Conservation (phyloP, 2,329 filamentous ascomycete species). For the Rhynchosporium agropyri region DNA sequence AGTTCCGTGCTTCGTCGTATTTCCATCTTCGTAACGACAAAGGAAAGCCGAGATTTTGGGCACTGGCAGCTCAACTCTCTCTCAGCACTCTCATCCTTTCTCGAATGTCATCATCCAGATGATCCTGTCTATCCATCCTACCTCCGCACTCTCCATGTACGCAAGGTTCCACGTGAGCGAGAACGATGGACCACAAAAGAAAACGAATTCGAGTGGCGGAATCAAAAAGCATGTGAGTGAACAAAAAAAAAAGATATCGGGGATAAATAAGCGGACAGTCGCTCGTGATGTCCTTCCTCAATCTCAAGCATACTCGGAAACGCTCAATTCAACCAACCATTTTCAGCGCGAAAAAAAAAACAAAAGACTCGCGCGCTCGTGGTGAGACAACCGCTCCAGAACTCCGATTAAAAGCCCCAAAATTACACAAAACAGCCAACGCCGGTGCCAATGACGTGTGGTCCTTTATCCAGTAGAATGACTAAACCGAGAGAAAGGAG, state of each 20-base stretch:
- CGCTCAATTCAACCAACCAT: neutral
- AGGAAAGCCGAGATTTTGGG: neutral
- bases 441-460: constrained; percentile 35
- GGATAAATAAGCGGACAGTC: no score
- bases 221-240: no score
- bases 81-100: neutral
- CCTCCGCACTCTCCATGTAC: no score
- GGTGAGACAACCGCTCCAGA: constrained; percentile 37
- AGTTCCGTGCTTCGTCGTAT: neutral
- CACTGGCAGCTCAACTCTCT: neutral
- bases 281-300: no score
- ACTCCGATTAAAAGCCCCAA: constrained; percentile 29
- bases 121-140: no score
- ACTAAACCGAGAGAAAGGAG: constrained; percentile 15
- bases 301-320: no score
- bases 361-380: constrained; percentile 20
- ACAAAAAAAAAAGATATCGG: no score
- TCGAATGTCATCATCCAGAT: no score
- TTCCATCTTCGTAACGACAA: neutral
- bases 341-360: neutral
- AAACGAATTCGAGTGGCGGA: no score
- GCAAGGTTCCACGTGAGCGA: no score
- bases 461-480: constrained; percentile 27
- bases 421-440: constrained; percentile 30
- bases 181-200: no score